These are phyloP conservation scores for Pestalotiopsis sp. DNA, from an alignment of 2,329 filamentous ascomycete species.

Conservation along the genomic window DNA sequence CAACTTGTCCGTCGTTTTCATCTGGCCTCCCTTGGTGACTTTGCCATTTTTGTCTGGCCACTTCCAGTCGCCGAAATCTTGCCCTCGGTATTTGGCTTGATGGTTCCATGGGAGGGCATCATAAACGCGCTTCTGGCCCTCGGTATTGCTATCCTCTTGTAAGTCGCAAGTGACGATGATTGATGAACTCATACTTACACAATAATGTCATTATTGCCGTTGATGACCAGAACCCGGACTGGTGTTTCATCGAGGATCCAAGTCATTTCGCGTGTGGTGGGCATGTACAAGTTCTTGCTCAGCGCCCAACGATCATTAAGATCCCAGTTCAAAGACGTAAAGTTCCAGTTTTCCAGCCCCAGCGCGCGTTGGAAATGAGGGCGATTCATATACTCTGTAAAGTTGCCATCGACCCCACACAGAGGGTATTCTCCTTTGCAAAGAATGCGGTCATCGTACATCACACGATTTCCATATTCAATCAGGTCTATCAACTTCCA, in stretches of 20 bases:
- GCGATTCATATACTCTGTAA: constrained; percentile 13
- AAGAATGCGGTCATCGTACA: constrained; percentile 10
- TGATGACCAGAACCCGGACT: constrained; percentile 6
- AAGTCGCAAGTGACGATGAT: neutral
- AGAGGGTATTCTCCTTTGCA: constrained; percentile 12
- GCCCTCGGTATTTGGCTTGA: constrained; percentile 13
- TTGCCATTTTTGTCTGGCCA: constrained; percentile 9
- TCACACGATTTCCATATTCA: neutral
- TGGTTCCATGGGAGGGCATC: constrained; percentile 12
- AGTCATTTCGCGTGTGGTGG: constrained; percentile 13
- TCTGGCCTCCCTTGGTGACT: constrained; percentile 10
- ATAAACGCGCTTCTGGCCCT: constrained; percentile 15
- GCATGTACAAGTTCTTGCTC: constrained; percentile 7
- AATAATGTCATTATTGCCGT: constrained; percentile 15
- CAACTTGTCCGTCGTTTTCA: constrained; percentile 14
- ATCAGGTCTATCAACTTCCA: neutral
- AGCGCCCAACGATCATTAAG: constrained; percentile 10
- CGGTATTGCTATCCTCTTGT: constrained; percentile 10
- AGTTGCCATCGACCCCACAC: constrained; percentile 12
- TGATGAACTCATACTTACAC: constrained; percentile 8
- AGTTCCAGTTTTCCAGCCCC: constrained; percentile 8
- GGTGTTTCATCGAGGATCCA: constrained; percentile 13
- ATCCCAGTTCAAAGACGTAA: constrained; percentile 10
- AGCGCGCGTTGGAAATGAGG: constrained; percentile 12
- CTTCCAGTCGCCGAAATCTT: constrained; percentile 12